Evolutionary conservation across 345 rosid genomes (phyloP).

Genomic region (Salix dunnii): DNA sequence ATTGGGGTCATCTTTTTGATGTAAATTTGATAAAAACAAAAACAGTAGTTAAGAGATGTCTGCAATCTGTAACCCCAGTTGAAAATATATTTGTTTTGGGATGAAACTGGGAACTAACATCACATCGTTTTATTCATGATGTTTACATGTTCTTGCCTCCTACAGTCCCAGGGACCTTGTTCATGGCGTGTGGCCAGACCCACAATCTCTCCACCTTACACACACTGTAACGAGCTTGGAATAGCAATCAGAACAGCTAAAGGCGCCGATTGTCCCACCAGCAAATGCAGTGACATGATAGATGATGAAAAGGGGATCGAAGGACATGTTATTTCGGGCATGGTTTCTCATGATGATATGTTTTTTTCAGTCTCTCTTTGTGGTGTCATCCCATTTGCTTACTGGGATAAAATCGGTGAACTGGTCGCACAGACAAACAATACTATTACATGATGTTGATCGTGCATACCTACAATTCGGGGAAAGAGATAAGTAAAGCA

Average conservation of each 20-base stretch:
- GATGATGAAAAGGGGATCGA: slow-evolving; percentile 21
- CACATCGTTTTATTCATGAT: neutral
- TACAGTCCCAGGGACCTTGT: neutral
- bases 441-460: slow-evolving; percentile 30
- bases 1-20: too few species aligned
- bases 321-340: slow-evolving; percentile 18
- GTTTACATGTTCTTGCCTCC: neutral
- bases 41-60: too few species aligned
- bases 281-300: slow-evolving; percentile 31
- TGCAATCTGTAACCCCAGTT: too few species aligned
- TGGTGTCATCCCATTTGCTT: slow-evolving; percentile 24
- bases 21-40: too few species aligned
- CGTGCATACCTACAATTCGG: neutral
- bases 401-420: slow-evolving; percentile 18
- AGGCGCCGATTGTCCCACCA: slow-evolving; percentile 12
- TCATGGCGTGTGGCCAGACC: neutral
- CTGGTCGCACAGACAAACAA: neutral
- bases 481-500: neutral
- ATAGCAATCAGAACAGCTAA: neutral
- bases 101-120: too few species aligned
- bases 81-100: too few species aligned
- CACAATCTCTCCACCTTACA: neutral
- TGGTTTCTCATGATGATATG: slow-evolving; percentile 11
- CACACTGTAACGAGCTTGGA: neutral
- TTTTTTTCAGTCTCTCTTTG: neutral